Conservation (phyloP, 352 stramenopile species). For the Poterioochromonas sp. region DNA sequence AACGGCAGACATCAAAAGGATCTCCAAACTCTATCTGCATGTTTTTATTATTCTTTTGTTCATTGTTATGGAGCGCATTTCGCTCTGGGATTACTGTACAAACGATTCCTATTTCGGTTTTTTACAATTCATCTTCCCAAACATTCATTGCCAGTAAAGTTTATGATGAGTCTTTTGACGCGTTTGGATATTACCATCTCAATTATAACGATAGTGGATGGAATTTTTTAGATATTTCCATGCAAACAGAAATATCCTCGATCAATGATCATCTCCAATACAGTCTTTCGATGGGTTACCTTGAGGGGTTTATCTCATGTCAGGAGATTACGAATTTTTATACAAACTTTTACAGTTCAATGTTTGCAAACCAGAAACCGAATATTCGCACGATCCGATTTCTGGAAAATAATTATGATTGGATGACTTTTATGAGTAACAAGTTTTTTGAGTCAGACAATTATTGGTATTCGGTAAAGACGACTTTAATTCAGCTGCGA, state of each 20-base stretch:
- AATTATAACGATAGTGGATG: conserved; percentile 12
- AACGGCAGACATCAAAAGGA: too few relatives aligned
- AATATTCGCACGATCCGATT: neutral
- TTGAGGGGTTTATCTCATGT: conserved; percentile 12
- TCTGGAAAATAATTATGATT: conserved; percentile 9
- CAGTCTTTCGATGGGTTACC: neutral
- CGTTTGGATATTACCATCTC: conserved; percentile 14
- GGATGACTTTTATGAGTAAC: neutral
- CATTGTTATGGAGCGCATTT: too few relatives aligned
- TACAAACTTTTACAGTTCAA: conserved; percentile 2
- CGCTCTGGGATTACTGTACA: too few relatives aligned
- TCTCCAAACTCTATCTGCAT: too few relatives aligned
- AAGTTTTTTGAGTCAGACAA: neutral
- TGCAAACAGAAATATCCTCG: neutral
- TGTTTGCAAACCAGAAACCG: neutral
- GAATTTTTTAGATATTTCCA: conserved; percentile 3
- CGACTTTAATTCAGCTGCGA: neutral
- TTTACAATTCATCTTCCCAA: neutral
- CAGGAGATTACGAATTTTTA: neutral
- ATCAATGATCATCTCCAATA: neutral
- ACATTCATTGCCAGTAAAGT: neutral
- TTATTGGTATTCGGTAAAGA: conserved; percentile 12
- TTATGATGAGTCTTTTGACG: neutral
- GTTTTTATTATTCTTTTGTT: too few relatives aligned
- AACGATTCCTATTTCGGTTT: neutral